A percentile compares a stretch with the other conserved stretches of the same genome.
Evolutionary conservation across 2,329 filamentous ascomycete species (phyloP).

Genomic region (Ophiostoma triangulosporum): DNA sequence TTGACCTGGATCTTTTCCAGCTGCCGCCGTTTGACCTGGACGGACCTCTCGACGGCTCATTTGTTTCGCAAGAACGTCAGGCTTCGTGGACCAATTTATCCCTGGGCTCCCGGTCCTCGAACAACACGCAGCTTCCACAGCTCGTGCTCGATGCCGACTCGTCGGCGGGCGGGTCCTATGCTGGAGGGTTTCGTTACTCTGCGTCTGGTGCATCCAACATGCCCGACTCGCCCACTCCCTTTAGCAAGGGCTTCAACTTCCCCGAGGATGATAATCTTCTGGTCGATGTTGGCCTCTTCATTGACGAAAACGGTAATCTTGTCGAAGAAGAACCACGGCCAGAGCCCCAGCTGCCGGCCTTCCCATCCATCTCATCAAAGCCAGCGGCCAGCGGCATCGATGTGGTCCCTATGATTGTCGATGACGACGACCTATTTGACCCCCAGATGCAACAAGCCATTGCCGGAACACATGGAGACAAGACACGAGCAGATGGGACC

Average conservation of each 20-base stretch:
- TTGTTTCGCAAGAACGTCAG: slow-evolving; percentile 11
- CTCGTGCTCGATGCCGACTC: slow-evolving; percentile 21
- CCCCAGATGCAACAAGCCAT: background rate
- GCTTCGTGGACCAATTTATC: slow-evolving; percentile 14
- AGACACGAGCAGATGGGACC: background rate
- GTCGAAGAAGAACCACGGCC: slow-evolving; percentile 12
- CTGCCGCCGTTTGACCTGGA: slow-evolving; percentile 44
- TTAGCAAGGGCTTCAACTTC: slow-evolving; percentile 21
- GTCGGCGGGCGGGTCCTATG: slow-evolving; percentile 13
- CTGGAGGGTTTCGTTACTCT: slow-evolving; percentile 10
- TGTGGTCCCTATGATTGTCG: slow-evolving; percentile 5
- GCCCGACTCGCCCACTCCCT: slow-evolving; percentile 11
- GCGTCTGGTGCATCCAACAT: slow-evolving; percentile 7
- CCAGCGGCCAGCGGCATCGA: background rate
- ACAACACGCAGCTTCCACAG: slow-evolving; percentile 32
- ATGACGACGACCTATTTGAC: slow-evolving; percentile 7
- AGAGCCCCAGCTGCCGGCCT: slow-evolving; percentile 13
- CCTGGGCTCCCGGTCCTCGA: slow-evolving; percentile 11
- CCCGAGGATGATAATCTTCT: slow-evolving; percentile 30
- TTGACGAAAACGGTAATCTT: slow-evolving; percentile 15
- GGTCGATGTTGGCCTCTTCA: slow-evolving; percentile 22
- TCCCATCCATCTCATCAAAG: background rate
- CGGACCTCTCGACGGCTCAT: slow-evolving; percentile 19
- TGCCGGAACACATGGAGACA: background rate
- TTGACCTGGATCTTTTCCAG: slow-evolving; percentile 40